These are phyloP conservation scores for Candida corydali DNA, from an alignment of 805 yeast species.

Conservation along the genomic window DNA sequence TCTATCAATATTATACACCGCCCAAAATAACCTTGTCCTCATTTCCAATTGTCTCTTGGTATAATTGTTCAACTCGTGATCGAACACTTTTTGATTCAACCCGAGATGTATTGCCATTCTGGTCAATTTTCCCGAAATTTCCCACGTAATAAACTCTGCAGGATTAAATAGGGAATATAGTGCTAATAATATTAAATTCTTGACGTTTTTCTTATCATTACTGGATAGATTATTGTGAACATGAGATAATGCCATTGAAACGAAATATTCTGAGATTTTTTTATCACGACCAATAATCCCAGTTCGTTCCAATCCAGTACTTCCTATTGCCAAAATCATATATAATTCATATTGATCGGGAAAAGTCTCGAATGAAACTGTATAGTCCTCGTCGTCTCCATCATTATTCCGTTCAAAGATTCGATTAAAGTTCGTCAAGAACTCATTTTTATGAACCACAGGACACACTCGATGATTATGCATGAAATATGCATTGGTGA, in stretches of 20 bases:
- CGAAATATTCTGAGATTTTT: slow-evolving; percentile 34
- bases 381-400: too few relatives aligned
- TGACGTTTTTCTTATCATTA: slow-evolving; percentile 38
- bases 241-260: slow-evolving; percentile 37
- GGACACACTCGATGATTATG: slow-evolving; percentile 44
- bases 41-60: slow-evolving; percentile 32
- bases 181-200: slow-evolving; percentile 41
- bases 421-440: slow-evolving; percentile 26
- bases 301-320: slow-evolving; percentile 39
- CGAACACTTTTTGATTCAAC: slow-evolving; percentile 35
- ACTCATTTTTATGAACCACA: slow-evolving; percentile 36
- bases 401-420: too few relatives aligned
- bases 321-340: slow-evolving; percentile 54
- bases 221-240: slow-evolving; percentile 32
- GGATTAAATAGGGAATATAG: slow-evolving; percentile 50
- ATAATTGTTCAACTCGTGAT: slow-evolving; percentile 7
- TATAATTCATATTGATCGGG: slow-evolving; percentile 42
- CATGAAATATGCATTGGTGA: slow-evolving; percentile 42
- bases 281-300: slow-evolving; percentile 19
- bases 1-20: slow-evolving; percentile 46
- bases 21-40: slow-evolving; percentile 46
- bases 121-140: slow-evolving; percentile 44
- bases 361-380: slow-evolving; percentile 13
- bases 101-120: slow-evolving; percentile 44
- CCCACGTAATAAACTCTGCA: slow-evolving; percentile 49